Percentiles rank a stretch among this genome's conserved stretches.
Conservation (phyloP, 768 basidiomycete species). For the Stropharia rugosoannulata region DNA sequence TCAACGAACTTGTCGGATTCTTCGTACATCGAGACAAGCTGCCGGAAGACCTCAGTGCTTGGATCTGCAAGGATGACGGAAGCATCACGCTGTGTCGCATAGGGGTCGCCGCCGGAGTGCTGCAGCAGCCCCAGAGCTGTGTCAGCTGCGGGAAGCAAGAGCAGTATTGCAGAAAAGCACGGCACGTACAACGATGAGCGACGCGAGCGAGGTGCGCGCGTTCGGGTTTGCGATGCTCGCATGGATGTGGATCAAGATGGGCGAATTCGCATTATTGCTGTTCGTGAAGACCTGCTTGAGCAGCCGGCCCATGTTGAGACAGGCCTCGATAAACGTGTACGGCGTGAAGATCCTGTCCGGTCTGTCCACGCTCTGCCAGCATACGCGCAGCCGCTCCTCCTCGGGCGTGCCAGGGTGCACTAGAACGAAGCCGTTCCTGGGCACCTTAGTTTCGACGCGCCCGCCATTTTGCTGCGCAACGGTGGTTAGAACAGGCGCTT, state of each 20-base stretch:
- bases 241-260: conserved; percentile 80
- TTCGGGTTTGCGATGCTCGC: conserved; percentile 79
- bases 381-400: conserved; percentile 71
- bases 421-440: conserved; percentile 72
- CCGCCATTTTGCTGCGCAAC: conserved; percentile 65
- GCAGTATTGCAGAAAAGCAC: not conserved
- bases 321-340: conserved; percentile 81
- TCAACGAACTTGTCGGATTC: conserved; percentile 75
- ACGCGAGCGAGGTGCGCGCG: conserved; percentile 61
- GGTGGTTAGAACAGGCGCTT: not conserved
- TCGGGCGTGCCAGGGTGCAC: conserved; percentile 68
- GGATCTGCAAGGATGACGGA: conserved; percentile 80
- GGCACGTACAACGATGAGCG: conserved; percentile 63
- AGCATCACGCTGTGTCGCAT: conserved; percentile 67
- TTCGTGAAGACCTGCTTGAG: conserved; percentile 77
- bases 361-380: conserved; percentile 68
- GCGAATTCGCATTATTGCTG: conserved; percentile 37
- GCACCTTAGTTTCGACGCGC: conserved; percentile 75
- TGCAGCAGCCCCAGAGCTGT: conserved; percentile 23
- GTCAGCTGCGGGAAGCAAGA: not conserved
- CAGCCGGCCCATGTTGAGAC: conserved; percentile 73
- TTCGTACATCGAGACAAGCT: conserved; percentile 72
- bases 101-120: conserved; percentile 82
- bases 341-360: conserved; percentile 80
- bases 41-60: conserved; percentile 72